A percentile compares a stretch with the other conserved stretches of the same genome.
Evolutionary conservation across 768 basidiomycete genomes (phyloP).

Genomic region (Lyophyllum atratum): DNA sequence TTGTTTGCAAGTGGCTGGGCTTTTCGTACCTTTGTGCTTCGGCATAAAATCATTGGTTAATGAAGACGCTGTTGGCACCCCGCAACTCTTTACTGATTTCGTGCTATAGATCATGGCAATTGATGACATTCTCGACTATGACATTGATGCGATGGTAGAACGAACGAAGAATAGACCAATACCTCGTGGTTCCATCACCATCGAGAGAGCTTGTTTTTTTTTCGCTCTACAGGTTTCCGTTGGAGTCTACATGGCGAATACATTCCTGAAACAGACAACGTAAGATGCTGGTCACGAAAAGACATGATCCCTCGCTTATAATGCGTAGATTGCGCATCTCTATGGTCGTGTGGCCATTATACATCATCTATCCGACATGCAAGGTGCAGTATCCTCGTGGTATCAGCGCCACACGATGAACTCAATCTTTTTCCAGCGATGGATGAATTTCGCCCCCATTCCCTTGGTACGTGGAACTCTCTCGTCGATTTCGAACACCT

Average conservation of each 20-base stretch:
- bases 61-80: neutral
- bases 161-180: conserved; percentile 28
- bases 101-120: conserved; percentile 32
- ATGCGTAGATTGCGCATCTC: conserved; percentile 22
- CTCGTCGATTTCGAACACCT: neutral
- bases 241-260: conserved; percentile 22
- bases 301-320: neutral
- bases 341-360: conserved; percentile 30
- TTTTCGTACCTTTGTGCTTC: conserved; percentile 30
- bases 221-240: conserved; percentile 24
- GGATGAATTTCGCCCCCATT: conserved; percentile 31
- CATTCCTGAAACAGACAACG: conserved; percentile 21
- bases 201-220: conserved; percentile 29
- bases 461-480: conserved; percentile 21
- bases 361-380: conserved; percentile 35
- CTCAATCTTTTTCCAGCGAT: conserved; percentile 20
- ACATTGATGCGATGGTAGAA: conserved; percentile 28
- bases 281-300: conserved; percentile 7
- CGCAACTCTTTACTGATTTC: neutral
- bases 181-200: conserved; percentile 29
- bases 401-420: neutral
- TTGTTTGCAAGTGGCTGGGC: conserved; percentile 19
- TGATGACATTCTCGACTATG: conserved; percentile 30
- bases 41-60: conserved; percentile 32
- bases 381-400: conserved; percentile 20